Conservation (phyloP, 352 stramenopile species). For the Pythium utonaiense region DNA sequence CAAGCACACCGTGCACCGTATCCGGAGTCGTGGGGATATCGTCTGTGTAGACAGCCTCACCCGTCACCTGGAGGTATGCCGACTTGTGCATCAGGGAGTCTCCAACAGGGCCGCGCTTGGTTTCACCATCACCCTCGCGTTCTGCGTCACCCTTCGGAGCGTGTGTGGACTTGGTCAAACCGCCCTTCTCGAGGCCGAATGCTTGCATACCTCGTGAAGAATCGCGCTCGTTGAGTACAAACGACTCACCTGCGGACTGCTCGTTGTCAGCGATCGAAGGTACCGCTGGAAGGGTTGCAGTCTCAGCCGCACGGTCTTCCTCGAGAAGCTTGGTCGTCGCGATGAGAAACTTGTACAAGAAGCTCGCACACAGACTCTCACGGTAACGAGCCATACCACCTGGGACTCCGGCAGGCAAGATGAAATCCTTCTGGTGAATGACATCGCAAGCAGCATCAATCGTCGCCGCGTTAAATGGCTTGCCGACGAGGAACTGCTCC, state of each 20-base stretch:
- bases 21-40: constrained; percentile 88
- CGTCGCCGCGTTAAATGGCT: constrained; percentile 70
- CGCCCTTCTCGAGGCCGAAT: constrained; percentile 58
- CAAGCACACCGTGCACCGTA: constrained; percentile 90
- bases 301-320: constrained; percentile 26
- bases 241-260: constrained; percentile 52
- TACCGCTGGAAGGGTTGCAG: constrained; percentile 16
- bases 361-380: constrained; percentile 91
- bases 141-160: constrained; percentile 5
- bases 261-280: constrained; percentile 36
- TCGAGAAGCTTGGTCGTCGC: constrained; percentile 55
- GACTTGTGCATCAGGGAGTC: constrained; percentile 92
- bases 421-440: constrained; percentile 86
- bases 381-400: constrained; percentile 94
- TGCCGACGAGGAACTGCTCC: constrained; percentile 74
- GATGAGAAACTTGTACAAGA: constrained; percentile 95
- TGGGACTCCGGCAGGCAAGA: constrained; percentile 87
- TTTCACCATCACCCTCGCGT: constrained; percentile 32
- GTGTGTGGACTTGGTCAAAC: constrained; percentile 63
- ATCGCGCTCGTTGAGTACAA: constrained; percentile 52
- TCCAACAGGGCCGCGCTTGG: constrained; percentile 73
- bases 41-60: constrained; percentile 94
- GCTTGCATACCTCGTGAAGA: constrained; percentile 50
- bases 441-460: constrained; percentile 83
- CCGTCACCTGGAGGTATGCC: constrained; percentile 91